A percentile compares a stretch with the other conserved stretches of the same genome.
Evolutionary conservation across 2,329 filamentous ascomycete species (phyloP).

Genomic region (Zalaria sp.): DNA sequence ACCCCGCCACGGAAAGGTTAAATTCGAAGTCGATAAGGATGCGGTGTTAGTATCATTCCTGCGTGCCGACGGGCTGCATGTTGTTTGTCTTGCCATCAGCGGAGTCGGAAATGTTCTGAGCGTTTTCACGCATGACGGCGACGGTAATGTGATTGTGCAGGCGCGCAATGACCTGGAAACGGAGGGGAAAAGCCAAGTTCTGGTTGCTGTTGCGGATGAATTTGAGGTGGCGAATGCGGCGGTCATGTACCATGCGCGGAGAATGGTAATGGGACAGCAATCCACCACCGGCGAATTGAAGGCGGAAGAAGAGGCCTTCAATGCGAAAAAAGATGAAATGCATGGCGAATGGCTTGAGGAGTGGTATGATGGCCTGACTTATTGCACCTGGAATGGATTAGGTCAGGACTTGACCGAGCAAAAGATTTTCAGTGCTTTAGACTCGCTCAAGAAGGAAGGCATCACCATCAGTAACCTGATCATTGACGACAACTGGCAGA

Average conservation of each 20-base stretch:
- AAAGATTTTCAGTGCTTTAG: constrained; percentile 63
- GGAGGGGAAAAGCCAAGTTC: constrained; percentile 42
- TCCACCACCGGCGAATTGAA: constrained; percentile 27
- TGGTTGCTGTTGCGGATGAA: constrained; percentile 56
- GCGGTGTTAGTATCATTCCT: constrained; percentile 68
- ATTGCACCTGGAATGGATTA: constrained; percentile 93
- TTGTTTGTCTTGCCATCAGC: constrained; percentile 68
- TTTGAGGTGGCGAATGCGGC: constrained; percentile 68
- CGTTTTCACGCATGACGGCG: constrained; percentile 48
- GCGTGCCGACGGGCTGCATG: constrained; percentile 52
- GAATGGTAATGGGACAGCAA: constrained; percentile 37
- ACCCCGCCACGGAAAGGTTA: constrained; percentile 63
- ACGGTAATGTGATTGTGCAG: constrained; percentile 54
- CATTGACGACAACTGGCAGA: constrained; percentile 96
- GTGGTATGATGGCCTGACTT: constrained; percentile 88
- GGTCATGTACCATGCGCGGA: constrained; percentile 77
- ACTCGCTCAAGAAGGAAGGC: constrained; percentile 52
- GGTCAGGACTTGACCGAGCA: constrained; percentile 71
- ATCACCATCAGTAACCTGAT: constrained; percentile 76
- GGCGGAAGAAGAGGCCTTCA: constrained; percentile 30
- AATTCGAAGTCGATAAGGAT: constrained; percentile 60
- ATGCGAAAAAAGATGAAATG: constrained; percentile 32
- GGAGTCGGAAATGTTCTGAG: constrained; percentile 58
- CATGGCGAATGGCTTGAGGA: constrained; percentile 56
- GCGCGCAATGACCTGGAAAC: constrained; percentile 55